Evolutionary conservation across 805 yeast species (phyloP).

Genomic region (Hagleromyces aurorensis): DNA sequence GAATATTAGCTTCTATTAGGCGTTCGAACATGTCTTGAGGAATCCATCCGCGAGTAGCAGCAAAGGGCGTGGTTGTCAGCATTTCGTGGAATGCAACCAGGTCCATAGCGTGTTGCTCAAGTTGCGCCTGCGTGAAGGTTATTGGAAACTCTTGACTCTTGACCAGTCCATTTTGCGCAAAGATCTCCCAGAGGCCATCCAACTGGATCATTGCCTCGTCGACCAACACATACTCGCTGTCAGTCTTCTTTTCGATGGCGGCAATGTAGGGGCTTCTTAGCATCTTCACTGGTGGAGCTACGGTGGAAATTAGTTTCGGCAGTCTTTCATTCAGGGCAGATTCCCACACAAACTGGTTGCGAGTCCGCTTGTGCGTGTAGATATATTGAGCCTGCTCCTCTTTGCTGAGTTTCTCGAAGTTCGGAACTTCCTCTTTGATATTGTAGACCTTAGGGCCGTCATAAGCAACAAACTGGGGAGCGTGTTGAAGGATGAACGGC

Average conservation of each 20-base stretch:
- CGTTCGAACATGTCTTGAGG: slow-evolving; percentile 87
- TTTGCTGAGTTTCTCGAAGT: slow-evolving; percentile 58
- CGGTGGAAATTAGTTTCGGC: slow-evolving; percentile 66
- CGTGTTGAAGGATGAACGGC: slow-evolving; percentile 70
- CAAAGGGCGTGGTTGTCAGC: slow-evolving; percentile 67
- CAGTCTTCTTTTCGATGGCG: slow-evolving; percentile 49
- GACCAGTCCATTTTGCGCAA: slow-evolving; percentile 50
- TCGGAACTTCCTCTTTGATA: slow-evolving; percentile 65
- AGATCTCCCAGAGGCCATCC: slow-evolving; percentile 60
- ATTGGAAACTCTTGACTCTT: slow-evolving; percentile 51
- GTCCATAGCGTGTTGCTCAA: slow-evolving; percentile 48
- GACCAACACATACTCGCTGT: slow-evolving; percentile 52
- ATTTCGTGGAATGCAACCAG: slow-evolving; percentile 63
- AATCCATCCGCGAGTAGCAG: slow-evolving; percentile 90
- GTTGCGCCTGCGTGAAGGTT: slow-evolving; percentile 46
- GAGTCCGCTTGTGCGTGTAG: slow-evolving; percentile 81
- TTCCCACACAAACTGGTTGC: slow-evolving; percentile 90
- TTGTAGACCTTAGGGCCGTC: slow-evolving; percentile 83
- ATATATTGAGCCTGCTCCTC: slow-evolving; percentile 71
- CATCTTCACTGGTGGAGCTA: slow-evolving; percentile 74
- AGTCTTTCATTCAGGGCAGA: slow-evolving; percentile 54
- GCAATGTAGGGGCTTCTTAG: slow-evolving; percentile 57
- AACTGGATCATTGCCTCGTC: slow-evolving; percentile 62
- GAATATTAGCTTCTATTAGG: slow-evolving; percentile 57
- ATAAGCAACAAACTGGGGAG: slow-evolving; percentile 81